phyloP scores from a whole-genome alignment of 2,329 filamentous ascomycete genomes.

The Nakataea oryzae region DNA sequence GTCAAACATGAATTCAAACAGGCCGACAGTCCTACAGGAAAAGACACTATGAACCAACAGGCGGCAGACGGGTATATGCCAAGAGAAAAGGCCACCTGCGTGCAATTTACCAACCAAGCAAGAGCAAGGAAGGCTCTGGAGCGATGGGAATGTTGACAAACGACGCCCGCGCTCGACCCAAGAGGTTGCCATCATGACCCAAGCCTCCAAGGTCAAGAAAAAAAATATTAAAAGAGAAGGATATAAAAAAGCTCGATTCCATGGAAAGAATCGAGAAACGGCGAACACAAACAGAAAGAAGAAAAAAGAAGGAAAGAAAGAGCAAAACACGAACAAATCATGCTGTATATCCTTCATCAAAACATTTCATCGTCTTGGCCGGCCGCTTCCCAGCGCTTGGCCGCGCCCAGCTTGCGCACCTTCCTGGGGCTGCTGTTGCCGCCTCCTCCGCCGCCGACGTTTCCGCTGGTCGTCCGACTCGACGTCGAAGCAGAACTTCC shows the following conservation, averaged over 20 bases:
- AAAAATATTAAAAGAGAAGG: not conserved
- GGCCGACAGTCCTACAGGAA: not conserved
- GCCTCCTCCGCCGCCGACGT: conserved; percentile 13
- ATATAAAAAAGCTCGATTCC: not conserved
- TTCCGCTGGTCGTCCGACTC: conserved; percentile 14
- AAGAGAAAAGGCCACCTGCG: not conserved
- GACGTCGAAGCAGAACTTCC: conserved; percentile 5
- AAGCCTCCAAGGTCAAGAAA: no score
- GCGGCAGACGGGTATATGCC: not conserved
- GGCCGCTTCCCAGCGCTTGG: conserved; percentile 34
- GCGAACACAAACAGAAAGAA: not conserved
- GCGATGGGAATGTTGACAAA: not conserved
- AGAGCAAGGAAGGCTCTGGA: not conserved
- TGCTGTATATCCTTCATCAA: conserved; percentile 15
- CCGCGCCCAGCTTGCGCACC: conserved; percentile 32
- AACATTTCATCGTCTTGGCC: conserved; percentile 28
- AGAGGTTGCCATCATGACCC: not conserved
- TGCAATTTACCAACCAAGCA: not conserved
- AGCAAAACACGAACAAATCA: not conserved
- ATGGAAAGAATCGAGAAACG: not conserved
- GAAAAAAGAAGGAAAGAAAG: not conserved
- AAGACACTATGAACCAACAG: not conserved
- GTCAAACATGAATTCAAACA: not conserved
- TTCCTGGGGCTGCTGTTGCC: conserved; percentile 38
- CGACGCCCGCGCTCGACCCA: no score